phyloP scores from a whole-genome alignment of 331 rosid genomes.

The Pyrus hybrid region DNA sequence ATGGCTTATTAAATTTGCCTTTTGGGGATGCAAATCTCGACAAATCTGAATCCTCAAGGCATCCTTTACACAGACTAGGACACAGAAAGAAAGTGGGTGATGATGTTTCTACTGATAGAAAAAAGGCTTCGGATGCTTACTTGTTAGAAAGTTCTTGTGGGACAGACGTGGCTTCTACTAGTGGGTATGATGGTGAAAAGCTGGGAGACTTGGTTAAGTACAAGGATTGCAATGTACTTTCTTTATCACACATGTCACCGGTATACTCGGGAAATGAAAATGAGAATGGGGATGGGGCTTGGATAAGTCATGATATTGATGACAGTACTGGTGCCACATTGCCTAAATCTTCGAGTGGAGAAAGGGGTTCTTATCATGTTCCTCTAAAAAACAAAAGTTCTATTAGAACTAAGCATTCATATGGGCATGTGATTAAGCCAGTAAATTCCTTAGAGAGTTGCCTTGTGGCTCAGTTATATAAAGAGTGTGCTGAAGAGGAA shows the following conservation, averaged over 20 bases:
- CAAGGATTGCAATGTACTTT: slow-evolving; percentile 26
- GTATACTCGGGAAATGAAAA: slow-evolving; percentile 19
- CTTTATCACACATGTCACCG: slow-evolving; percentile 28
- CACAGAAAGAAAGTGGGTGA: slow-evolving; percentile 19
- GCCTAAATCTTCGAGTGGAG: slow-evolving; percentile 15
- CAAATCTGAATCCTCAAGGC: slow-evolving; percentile 23
- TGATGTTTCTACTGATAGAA: slow-evolving; percentile 26
- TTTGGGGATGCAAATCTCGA: slow-evolving; percentile 39
- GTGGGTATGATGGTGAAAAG: slow-evolving; percentile 31
- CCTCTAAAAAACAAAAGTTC: slow-evolving; percentile 36
- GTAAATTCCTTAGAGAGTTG: slow-evolving; percentile 65
- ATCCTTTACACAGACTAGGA: slow-evolving; percentile 13
- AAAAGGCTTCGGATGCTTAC: slow-evolving; percentile 16
- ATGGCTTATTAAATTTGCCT: slow-evolving; percentile 19
- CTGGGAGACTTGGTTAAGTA: slow-evolving; percentile 3
- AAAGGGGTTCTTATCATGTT: slow-evolving; percentile 27
- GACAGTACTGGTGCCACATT: slow-evolving; percentile 12
- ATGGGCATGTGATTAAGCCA: slow-evolving; percentile 28
- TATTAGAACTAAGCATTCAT: slow-evolving; percentile 25
- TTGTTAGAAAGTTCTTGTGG: slow-evolving; percentile 24
- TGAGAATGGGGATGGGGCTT: slow-evolving; percentile 23
- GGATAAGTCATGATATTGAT: slow-evolving; percentile 15
- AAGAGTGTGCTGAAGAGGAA: slow-evolving; percentile 39
- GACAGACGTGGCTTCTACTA: slow-evolving; percentile 31
- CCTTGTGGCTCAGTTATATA: slow-evolving; percentile 59